Evolutionary conservation across 169 alveolate genomes (phyloP), one percentile per base, ranked within the genome.

Genomic region (Babesia bovis): DNA sequence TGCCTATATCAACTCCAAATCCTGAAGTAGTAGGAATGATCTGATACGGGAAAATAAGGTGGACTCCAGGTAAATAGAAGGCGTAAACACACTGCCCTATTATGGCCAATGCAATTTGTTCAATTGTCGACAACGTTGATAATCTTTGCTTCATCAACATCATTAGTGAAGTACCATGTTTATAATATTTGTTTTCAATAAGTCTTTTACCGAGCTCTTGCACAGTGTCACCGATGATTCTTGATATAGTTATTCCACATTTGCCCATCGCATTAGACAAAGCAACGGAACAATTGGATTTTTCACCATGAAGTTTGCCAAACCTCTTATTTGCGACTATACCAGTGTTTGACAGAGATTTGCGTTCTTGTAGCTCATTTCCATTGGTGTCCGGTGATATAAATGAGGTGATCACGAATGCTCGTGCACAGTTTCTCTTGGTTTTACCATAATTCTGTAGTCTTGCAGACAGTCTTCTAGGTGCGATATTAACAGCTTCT

Each of bases 11-110:
- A 13, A 40, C 66, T 23, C 79, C 79, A 9, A 66, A 52, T 17
- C 82, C 81, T 4, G 82, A 77, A 28, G 69, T 60, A 3, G 41
- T 25, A 0, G 86, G 86, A 7, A 77, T 13, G 25, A 77, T 36
- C 25, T 77, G 86, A 33, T 38, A 77, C 10, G 86, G 86, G 26
- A 57, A 59, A n/a, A 68, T 28, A 2, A 77, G 55, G 19, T 68
- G 61, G 42, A 42, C 57, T 10, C 32, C 40, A n/a, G 82, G 65
- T 23, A 77, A 38, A 15, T 17, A 21, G 47, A 66, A 45, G 2
- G 55, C 56, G 23, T 77, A 68, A 21, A 77, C 4, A 10, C 21
- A 4, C 7, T 55, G 23, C 12, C 77, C 78, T 0, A 75, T 33
- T 4, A 56, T 4, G n/a, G 65, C 41, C 44, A 75, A 26, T 13